Evolutionary conservation across 164 flowering plant species (phyloP).

Genomic region (Brasenia schreberi): DNA sequence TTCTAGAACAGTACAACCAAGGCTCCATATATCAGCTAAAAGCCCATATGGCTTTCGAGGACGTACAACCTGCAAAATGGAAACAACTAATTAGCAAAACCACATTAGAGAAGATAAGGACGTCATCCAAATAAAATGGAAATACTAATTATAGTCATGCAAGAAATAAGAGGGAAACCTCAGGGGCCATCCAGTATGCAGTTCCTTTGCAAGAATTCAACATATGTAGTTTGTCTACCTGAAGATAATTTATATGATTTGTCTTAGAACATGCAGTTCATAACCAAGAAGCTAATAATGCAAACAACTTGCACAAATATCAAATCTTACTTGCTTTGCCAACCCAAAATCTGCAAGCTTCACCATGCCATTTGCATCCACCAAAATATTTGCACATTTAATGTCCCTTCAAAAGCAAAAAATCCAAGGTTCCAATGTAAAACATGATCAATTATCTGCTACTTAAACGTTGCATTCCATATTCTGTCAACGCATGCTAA

Average conservation of each 20-base stretch:
- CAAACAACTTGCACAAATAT: neutral
- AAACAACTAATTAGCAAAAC: neutral
- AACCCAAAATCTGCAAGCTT: slow-evolving; percentile 99
- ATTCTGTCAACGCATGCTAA: too few species aligned
- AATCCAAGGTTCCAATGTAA: neutral
- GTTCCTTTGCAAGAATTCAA: slow-evolving; percentile 91
- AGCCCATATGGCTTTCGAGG: slow-evolving; percentile 54
- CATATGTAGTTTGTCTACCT: slow-evolving; percentile 76
- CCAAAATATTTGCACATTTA: slow-evolving; percentile 95
- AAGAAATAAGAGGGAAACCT: slow-evolving; percentile 36
- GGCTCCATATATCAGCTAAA: slow-evolving; percentile 97
- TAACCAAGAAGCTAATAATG: neutral
- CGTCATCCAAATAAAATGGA: neutral
- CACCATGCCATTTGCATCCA: slow-evolving; percentile 69
- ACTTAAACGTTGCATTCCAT: too few species aligned
- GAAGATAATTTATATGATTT: slow-evolving; percentile 2
- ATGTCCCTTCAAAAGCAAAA: slow-evolving; percentile 54
- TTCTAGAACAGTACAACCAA: slow-evolving; percentile 97
- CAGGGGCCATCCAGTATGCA: slow-evolving; percentile 99
- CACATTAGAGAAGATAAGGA: neutral
- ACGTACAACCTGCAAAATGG: slow-evolving; percentile 56
- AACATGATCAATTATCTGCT: too few species aligned
- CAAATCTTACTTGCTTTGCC: slow-evolving; percentile 60
- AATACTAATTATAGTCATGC: neutral
- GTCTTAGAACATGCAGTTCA: neutral